Percentiles rank a stretch among this genome's conserved stretches.
These are phyloP conservation scores for Monosporozyma aerobia DNA, from an alignment of 805 yeast genomes.

Conservation along the genomic window DNA sequence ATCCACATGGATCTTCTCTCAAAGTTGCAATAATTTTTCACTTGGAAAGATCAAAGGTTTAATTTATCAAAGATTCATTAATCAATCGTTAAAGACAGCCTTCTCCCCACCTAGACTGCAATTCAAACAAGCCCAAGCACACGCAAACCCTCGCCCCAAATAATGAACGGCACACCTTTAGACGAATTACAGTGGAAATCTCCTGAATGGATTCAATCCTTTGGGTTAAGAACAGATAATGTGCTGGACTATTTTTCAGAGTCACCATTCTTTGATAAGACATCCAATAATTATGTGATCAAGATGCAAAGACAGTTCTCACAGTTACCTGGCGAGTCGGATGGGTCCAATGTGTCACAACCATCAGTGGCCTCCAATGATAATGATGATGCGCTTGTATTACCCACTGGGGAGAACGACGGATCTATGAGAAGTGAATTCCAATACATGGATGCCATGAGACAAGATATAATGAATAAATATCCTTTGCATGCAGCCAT, in stretches of 20 bases:
- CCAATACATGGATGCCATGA: conserved; percentile 15
- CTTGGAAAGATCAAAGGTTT: not conserved
- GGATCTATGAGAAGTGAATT: conserved; percentile 6
- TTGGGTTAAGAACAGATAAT: conserved; percentile 79
- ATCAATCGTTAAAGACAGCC: not conserved
- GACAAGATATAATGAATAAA: conserved; percentile 17
- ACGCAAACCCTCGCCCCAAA: not conserved
- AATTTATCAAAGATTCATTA: not conserved
- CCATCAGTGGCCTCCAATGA: not conserved
- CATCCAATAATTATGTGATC: conserved; percentile 87
- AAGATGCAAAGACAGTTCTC: conserved; percentile 88
- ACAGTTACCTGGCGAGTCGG: conserved; percentile 12
- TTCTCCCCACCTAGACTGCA: not conserved
- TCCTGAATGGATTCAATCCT: conserved; percentile 92
- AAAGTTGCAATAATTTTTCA: not conserved
- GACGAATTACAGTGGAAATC: conserved; percentile 96
- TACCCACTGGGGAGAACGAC: not conserved
- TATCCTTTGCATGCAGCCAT: conserved; percentile 31
- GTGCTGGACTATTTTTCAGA: conserved; percentile 89
- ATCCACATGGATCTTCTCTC: not conserved
- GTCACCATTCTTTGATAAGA: conserved; percentile 90
- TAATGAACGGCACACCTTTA: conserved; percentile 28
- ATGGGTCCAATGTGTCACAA: not conserved
- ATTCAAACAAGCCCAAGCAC: not conserved
- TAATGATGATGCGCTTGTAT: not conserved